Evolutionary conservation across 2,329 filamentous ascomycete species (phyloP), one percentile per base, ranked within the genome.

Genomic region (Cylindrodendrum hubeiense): DNA sequence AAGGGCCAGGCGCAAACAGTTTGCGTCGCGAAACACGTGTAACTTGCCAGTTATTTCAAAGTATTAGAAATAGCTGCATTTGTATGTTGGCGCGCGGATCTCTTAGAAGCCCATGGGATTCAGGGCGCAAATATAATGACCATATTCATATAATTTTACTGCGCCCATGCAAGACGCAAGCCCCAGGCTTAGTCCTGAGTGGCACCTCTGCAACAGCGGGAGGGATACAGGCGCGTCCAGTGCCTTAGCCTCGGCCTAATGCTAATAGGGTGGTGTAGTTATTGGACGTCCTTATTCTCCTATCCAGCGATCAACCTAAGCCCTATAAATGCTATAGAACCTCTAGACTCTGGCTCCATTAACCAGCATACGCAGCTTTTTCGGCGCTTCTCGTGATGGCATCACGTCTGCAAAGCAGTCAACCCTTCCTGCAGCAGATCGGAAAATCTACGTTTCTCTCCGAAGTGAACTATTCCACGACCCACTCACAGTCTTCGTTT

Each of bases 401-500:
- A 30, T 21, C n/a, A 2, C 2, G 3, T 17, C 7, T 6, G 8
- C 15, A 30, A 2, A 19, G 5, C 5, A 21, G 12, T 17, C 17
- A 13, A 49, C 26, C 30, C 17, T n/a, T 5, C n/a, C 17, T 10
- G 12, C 7, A 30, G 17, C n/a, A n/a, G 17, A 21, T 49, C 26
- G 6, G 15, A 47, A 3, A 15, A 8, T 52, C 43, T 19, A 21
- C 44, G 15, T 9, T 26, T 13, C 28, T 37, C n/a, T 33, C 52
- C 12, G 4, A 1, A 30, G 46, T 22, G 19, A 41, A 33, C n/a
- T 7, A 61, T 69, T 63, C 63, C 60, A 54, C 58, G 60, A 47
- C 53, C 55, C 59, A 63, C 58, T 60, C n/a, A 4, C 17, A 13
- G n/a, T 60, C 56, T 64, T 63, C 54, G 53, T 63, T 49, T 50